Base-by-base conservation (phyloP, 2,329 filamentous ascomycete genomes). In the Aspergillus melleus region DNA sequence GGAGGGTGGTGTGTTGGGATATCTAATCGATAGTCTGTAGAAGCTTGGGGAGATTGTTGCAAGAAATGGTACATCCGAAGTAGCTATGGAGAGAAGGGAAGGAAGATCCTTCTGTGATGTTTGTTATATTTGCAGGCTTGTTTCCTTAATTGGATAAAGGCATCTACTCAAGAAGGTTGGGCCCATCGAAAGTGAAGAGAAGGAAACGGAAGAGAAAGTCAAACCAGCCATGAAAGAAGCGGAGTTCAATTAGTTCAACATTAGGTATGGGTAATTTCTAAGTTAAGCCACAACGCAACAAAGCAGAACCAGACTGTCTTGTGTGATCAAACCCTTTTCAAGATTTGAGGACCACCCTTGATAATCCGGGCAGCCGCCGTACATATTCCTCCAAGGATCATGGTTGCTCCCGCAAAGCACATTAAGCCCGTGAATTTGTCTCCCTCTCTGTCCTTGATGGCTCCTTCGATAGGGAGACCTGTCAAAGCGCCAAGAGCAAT, bases 401-500 rank as follows among this genome's bases (percentile, higher is more conserved):
- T 52, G n/a, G 50, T 52, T 20, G 30, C 50, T 5, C 50, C 50
- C 12, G 50, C 50, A 14, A 52, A 52, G 11, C 50, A 32, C 50
- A 52, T 52, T 29, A 52, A 36, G n/a, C 50, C 50, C 3, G 50
- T 52, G n/a, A 32, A 52, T 14, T 39, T 19, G 26, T 52, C 16
- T 9, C 19, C 19, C 4, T 52, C 50, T 12, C 30, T n/a, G 29
- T 32, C 30, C 32, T 32, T 52, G 50, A 52, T 52, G 2, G 50
- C 50, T 3, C 50, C 50, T 36, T 52, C 50, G 3, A 52, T 32
- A 22, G 50, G 50, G 12, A 52, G 50, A 16, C 50, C 50, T 6
- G 50, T 52, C 50, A 52, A 52, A 5, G 50, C 50, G 16, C 50
- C 50, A 6, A 52, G 50, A 12, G 50, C 50, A 19, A 52, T 52